Base-by-base conservation (phyloP, 306 rosid species). In the Quercus mongolica region DNA sequence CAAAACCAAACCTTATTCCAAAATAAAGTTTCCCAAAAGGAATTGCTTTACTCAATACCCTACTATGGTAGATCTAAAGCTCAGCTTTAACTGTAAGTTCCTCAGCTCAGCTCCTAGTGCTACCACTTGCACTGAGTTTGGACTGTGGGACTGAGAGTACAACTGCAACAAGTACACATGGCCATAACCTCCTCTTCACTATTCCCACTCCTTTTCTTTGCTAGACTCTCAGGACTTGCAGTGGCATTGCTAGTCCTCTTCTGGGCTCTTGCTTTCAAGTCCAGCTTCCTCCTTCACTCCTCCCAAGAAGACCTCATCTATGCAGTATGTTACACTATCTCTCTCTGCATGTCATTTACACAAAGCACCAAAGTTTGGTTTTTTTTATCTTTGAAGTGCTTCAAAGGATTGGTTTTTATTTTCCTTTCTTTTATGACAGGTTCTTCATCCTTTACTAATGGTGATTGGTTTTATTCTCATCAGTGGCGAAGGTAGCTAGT, bases 401-500 rank as follows among this genome's bases (percentile, higher is more conserved):
- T 20, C 57, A 74, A 25, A 5, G 13, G 57, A 35, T 35, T 17
- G 44, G 28, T 18, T 21, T n/a, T 56, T 61, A n/a, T 69, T 21
- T 80, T 30, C 15, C 55, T 76, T 46, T 14, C 31, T 81, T 78
- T 9, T 79, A 44, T 33, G 26, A 33, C 89, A 92, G 99, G 93
- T 79, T 84, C 96, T 95, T 68, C 99, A 95, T 83, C 99, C 99
- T 74, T 63, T 95, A 52, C 72, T 91, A 5, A 95, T 93, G 99
- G 97, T 95, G 70, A 89, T 95, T 80, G 99, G 99, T 20, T 90
- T 95, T 76, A 84, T 92, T 71, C 90, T 92, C 63, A 59, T 93
- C 68, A 93, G 92, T 71, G 99, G 99, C 78, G 97, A 95, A 89
- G 99, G 99, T 91, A 84, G 99, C 98, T 91, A 84, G 25, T 68